Conservation (phyloP, 2,329 filamentous ascomycete species). For the Zopfia rhizophila region DNA sequence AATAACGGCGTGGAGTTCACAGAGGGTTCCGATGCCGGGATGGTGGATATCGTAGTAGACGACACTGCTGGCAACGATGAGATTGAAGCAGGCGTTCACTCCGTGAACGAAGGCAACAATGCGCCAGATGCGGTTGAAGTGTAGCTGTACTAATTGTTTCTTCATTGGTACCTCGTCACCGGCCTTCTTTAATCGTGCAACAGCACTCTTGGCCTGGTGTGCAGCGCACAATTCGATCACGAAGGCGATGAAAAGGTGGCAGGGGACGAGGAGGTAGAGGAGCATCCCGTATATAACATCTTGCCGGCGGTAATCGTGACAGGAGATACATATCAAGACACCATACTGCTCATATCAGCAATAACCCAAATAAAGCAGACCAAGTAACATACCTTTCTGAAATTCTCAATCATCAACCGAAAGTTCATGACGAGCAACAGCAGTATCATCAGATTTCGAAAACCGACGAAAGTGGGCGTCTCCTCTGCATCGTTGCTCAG, state of each 20-base stretch:
- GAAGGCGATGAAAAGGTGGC: slow-evolving; percentile 90
- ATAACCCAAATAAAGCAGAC: slow-evolving; percentile 20
- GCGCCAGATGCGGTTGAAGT: slow-evolving; percentile 80
- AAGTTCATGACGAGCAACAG: slow-evolving; percentile 96
- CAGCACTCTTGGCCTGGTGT: slow-evolving; percentile 76
- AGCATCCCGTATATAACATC: slow-evolving; percentile 80
- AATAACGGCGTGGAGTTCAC: slow-evolving; percentile 90
- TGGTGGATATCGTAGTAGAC: slow-evolving; percentile 95
- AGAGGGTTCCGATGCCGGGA: slow-evolving; percentile 90
- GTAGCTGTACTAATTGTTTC: slow-evolving; percentile 68
- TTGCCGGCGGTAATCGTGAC: slow-evolving; percentile 84
- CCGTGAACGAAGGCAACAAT: slow-evolving; percentile 83
- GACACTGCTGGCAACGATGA: slow-evolving; percentile 81
- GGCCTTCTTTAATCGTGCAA: slow-evolving; percentile 64
- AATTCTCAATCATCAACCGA: slow-evolving; percentile 94
- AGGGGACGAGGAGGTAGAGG: slow-evolving; percentile 88
- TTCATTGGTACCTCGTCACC: slow-evolving; percentile 61
- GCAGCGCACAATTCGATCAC: slow-evolving; percentile 88
- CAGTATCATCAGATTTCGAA: slow-evolving; percentile 95
- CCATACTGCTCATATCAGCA: slow-evolving; percentile 73
- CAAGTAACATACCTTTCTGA: slow-evolving; percentile 77
- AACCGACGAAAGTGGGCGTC: slow-evolving; percentile 88
- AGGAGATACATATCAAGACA: slow-evolving; percentile 89
- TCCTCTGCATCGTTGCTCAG: slow-evolving; percentile 82
- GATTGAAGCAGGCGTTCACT: slow-evolving; percentile 82